Base-by-base conservation (phyloP, 2,329 filamentous ascomycete species). In the Sporothrix euskadiensis region DNA sequence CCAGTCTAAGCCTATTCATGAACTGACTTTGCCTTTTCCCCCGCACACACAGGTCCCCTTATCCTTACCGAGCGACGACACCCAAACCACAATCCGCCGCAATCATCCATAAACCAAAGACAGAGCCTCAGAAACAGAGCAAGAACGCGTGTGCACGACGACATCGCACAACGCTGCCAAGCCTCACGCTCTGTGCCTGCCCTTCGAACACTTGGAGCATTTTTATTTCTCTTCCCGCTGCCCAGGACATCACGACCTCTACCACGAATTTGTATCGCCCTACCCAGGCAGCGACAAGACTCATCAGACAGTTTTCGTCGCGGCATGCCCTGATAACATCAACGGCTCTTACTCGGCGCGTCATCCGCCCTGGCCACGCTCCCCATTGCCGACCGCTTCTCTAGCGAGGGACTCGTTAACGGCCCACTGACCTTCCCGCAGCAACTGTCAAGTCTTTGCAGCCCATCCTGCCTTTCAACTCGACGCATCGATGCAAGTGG, bases 401-500 rank as follows among this genome's bases (percentile, higher is more conserved):
- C 35, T 65, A 19, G 35, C 35, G n/a, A 44, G 59, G 19, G 26
- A 41, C 4, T 56, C 19, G 41, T 73, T 70, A 10, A 73, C 71
- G 73, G 74, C 71, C 72, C 39, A 63, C 44, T 75, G 71, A 75
- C 26, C 47, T 10, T 44, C 47, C 56, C 12, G 35, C 47, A 52
- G 32, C 39, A 22, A 41, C 4, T 16, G 22, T 26, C 44, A 22
- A 49, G 49, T n/a, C 49, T 26, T 49, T 16, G n/a, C 32, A 12
- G 14, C 54, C 47, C 54, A 14, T 22, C 56, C 22, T 56, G 7
- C 14, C 32, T 41, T 39, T 41, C 54, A n/a, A 10, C 35, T 39
- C 72, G 35, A 71, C 71, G 72, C 68, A 74, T 76, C 71, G 71
- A 76, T 76, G 75, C 73, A 73, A 76, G 71, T 71, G 49, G 73